A percentile compares a stretch with the other conserved stretches of the same genome.
These are phyloP conservation scores for Aspergillus terreus DNA, from an alignment of 2,329 filamentous ascomycete genomes.

Conservation along the genomic window DNA sequence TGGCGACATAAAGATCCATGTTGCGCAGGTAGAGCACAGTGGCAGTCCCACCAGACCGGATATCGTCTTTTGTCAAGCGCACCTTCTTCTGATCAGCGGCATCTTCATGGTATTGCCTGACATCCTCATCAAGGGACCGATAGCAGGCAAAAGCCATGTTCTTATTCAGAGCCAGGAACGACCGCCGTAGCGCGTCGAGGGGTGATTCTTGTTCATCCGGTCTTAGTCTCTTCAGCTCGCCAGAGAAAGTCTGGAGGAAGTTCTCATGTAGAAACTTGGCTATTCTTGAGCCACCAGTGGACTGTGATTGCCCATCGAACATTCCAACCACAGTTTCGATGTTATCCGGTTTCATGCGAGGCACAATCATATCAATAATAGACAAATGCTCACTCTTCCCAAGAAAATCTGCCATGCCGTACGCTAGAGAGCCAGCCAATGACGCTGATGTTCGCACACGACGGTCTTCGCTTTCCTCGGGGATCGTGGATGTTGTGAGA, in stretches of 20 bases:
- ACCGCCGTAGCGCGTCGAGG: constrained; percentile 75
- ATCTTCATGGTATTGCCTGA: constrained; percentile 60
- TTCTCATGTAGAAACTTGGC: constrained; percentile 97
- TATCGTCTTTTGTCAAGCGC: constrained; percentile 80
- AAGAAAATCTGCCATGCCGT: constrained; percentile 95
- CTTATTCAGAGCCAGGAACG: constrained; percentile 89
- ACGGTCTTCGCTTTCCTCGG: constrained; percentile 90
- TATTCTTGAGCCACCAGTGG: constrained; percentile 87
- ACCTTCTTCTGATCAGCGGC: constrained; percentile 61
- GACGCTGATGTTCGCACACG: constrained; percentile 97
- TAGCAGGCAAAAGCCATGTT: constrained; percentile 83
- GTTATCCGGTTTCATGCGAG: constrained; percentile 83
- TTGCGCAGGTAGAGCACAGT: constrained; percentile 87
- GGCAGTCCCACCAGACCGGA: constrained; percentile 85
- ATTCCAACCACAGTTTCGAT: constrained; percentile 88
- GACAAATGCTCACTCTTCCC: constrained; percentile 93
- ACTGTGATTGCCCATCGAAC: constrained; percentile 90
- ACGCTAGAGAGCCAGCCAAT: constrained; percentile 81
- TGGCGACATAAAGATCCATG: constrained; percentile 88
- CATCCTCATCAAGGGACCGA: constrained; percentile 70
- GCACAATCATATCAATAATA: constrained; percentile 91
- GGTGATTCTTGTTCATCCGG: constrained; percentile 68
- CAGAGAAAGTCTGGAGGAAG: constrained; percentile 78
- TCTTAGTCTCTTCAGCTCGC: constrained; percentile 74
- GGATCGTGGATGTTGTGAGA: constrained; percentile 85